Percentiles rank a stretch among this genome's conserved stretches.
These are phyloP conservation scores for Pseudogymnoascus sp. DNA, from an alignment of 2,329 filamentous ascomycete genomes.

Conservation along the genomic window DNA sequence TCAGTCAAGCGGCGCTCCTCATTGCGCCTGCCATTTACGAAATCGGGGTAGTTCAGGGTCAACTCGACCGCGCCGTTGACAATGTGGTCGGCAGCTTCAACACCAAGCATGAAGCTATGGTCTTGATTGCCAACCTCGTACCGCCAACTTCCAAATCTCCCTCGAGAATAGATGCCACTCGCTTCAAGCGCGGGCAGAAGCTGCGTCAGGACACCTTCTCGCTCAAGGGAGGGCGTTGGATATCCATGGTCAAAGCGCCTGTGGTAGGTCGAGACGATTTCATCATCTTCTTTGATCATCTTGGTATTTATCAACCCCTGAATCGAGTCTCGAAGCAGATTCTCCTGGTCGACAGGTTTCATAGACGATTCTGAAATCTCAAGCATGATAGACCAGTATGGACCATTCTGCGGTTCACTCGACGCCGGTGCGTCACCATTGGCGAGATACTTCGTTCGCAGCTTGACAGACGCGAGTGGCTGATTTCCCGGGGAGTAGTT, in stretches of 20 bases:
- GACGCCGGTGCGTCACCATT: conserved; percentile 75
- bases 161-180: conserved; percentile 88
- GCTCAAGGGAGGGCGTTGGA: conserved; percentile 89
- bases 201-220: conserved; percentile 87
- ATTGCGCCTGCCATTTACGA: conserved; percentile 52
- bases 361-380: conserved; percentile 92
- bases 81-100: conserved; percentile 67
- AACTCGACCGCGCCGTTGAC: conserved; percentile 66
- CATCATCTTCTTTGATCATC: conserved; percentile 84
- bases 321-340: conserved; percentile 82
- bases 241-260: conserved; percentile 97
- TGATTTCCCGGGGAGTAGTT: conserved; percentile 99
- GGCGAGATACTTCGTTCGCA: conserved; percentile 78
- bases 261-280: conserved; percentile 98
- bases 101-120: conserved; percentile 71
- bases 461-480: conserved; percentile 71
- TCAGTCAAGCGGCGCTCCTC: conserved; percentile 32
- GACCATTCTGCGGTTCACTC: conserved; percentile 70
- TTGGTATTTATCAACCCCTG: conserved; percentile 96
- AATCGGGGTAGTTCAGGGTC: conserved; percentile 73
- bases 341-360: conserved; percentile 87
- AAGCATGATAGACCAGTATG: conserved; percentile 99
- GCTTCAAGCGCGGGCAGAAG: conserved; percentile 88
- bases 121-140: conserved; percentile 85
- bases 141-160: conserved; percentile 95